Percentiles rank a stretch among this genome's conserved stretches.
These are phyloP conservation scores for Xylariaceae sp. DNA, from an alignment of 2,329 filamentous ascomycete species.

Conservation along the genomic window DNA sequence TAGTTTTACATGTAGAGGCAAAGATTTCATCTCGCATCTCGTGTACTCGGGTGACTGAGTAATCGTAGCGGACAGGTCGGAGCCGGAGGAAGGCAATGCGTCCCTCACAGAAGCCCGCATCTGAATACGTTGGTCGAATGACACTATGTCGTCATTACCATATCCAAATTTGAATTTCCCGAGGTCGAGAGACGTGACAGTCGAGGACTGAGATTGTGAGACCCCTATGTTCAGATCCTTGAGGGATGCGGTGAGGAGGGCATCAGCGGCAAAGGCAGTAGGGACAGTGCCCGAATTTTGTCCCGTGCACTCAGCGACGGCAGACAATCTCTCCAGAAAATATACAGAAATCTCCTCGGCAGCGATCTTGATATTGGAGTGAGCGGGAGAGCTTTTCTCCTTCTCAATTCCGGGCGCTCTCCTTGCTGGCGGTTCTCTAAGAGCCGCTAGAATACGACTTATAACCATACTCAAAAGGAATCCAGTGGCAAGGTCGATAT, in stretches of 20 bases:
- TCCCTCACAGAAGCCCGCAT: constrained; percentile 54
- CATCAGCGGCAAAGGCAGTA: constrained; percentile 37
- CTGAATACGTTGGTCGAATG: constrained; percentile 50
- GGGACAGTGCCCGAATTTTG: constrained; percentile 34
- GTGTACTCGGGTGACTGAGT: constrained; percentile 35
- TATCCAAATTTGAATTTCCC: constrained; percentile 57
- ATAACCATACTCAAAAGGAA: constrained; percentile 47
- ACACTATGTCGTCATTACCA: constrained; percentile 53
- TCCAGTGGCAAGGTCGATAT: constrained; percentile 50
- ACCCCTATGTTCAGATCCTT: constrained; percentile 33
- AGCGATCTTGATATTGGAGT: constrained; percentile 37
- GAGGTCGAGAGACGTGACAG: constrained; percentile 36
- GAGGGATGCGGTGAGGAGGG: constrained; percentile 45
- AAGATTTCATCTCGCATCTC: constrained; percentile 60
- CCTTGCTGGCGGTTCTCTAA: constrained; percentile 31
- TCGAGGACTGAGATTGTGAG: constrained; percentile 19
- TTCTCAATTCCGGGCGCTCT: no score
- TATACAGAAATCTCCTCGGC: constrained; percentile 45
- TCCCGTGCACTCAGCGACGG: constrained; percentile 43
- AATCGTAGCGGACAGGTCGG: constrained; percentile 50
- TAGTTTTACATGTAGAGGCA: constrained; percentile 68
- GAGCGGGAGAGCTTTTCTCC: no score
- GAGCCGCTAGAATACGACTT: constrained; percentile 38
- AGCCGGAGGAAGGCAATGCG: constrained; percentile 47
- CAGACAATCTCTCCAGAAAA: constrained; percentile 47